phyloP scores from a whole-genome alignment of 2,329 filamentous ascomycete species.

The Cucurbitaria berberidis region DNA sequence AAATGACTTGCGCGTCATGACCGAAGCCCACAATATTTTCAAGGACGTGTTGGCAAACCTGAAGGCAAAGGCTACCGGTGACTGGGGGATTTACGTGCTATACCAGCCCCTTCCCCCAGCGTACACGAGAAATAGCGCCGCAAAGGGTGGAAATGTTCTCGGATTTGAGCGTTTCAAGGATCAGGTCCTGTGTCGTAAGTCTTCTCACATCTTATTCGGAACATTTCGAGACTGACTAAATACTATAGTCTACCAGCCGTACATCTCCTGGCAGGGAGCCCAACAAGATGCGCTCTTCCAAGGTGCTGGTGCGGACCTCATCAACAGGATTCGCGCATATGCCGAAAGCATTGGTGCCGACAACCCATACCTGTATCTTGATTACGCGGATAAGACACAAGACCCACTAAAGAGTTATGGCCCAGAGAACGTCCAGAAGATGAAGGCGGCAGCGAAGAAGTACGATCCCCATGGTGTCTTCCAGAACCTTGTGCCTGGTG shows the following conservation, averaged over 20 bases:
- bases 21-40: slow-evolving; percentile 50
- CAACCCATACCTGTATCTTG: slow-evolving; percentile 40
- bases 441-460: slow-evolving; percentile 25
- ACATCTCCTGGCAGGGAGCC: slow-evolving; percentile 29
- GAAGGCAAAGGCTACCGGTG: slow-evolving; percentile 33
- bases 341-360: slow-evolving; percentile 26
- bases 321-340: slow-evolving; percentile 22
- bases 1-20: slow-evolving; percentile 46
- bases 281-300: slow-evolving; percentile 29
- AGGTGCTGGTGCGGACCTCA: slow-evolving; percentile 18
- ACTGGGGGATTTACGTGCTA: slow-evolving; percentile 43
- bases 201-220: accelerated
- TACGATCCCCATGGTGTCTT: slow-evolving; percentile 33
- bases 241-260: slow-evolving; percentile 24
- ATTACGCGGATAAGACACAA: slow-evolving; percentile 38
- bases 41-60: slow-evolving; percentile 45
- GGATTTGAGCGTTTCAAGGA: slow-evolving; percentile 39
- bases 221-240: background rate
- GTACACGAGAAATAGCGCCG: slow-evolving; percentile 41
- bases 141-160: slow-evolving; percentile 51
- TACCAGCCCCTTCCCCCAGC: slow-evolving; percentile 51
- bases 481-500: slow-evolving; percentile 32
- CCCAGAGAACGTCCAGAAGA: slow-evolving; percentile 21
- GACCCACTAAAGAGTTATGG: slow-evolving; percentile 33
- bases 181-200: slow-evolving; percentile 26